A percentile compares a stretch with the other conserved stretches of the same genome.
phyloP scores from a whole-genome alignment of 495 filamentous ascomycete species.

The Penicillium angulare region DNA sequence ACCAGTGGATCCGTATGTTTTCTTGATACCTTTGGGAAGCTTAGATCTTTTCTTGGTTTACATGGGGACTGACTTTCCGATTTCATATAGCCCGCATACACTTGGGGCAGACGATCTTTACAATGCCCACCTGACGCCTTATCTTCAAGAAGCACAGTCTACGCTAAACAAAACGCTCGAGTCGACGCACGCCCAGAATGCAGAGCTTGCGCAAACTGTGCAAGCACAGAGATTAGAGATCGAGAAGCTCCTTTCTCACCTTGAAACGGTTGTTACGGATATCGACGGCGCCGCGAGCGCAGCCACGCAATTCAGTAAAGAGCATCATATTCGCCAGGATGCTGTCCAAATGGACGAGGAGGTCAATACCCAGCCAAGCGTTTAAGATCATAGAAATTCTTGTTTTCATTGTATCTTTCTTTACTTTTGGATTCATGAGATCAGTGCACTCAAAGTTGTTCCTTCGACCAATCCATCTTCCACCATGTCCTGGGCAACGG shows the following conservation, averaged over 20 bases:
- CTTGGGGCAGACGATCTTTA: slow-evolving; percentile 67
- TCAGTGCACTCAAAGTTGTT: slow-evolving; percentile 33
- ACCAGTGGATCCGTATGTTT: slow-evolving; percentile 38
- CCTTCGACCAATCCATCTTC: slow-evolving; percentile 48
- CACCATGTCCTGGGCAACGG: slow-evolving; percentile 47
- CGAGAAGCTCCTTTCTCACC: slow-evolving; percentile 57
- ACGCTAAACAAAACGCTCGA: slow-evolving; percentile 61
- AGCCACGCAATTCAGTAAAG: slow-evolving; percentile 39
- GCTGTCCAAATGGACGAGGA: slow-evolving; percentile 45
- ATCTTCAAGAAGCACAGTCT: slow-evolving; percentile 58
- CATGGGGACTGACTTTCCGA: slow-evolving; percentile 2
- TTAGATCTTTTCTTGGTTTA: too few relatives aligned
- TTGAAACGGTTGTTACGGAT: slow-evolving; percentile 69
- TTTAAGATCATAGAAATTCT: slow-evolving; percentile 6
- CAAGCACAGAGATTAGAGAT: slow-evolving; percentile 71
- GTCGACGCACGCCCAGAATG: slow-evolving; percentile 63
- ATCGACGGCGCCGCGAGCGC: slow-evolving; percentile 62
- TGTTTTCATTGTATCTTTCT: neutral
- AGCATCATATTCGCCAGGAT: slow-evolving; percentile 42
- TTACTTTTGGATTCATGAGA: slow-evolving; percentile 25
- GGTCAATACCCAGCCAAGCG: slow-evolving; percentile 26
- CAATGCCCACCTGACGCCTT: slow-evolving; percentile 67
- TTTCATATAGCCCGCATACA: slow-evolving; percentile 63
- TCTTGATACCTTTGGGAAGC: neutral
- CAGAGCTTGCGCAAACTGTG: slow-evolving; percentile 58